Evolutionary conservation across 805 yeast genomes (phyloP), one percentile per base, ranked within the genome.

Genomic region (Cyberlindnera xylosilytica): DNA sequence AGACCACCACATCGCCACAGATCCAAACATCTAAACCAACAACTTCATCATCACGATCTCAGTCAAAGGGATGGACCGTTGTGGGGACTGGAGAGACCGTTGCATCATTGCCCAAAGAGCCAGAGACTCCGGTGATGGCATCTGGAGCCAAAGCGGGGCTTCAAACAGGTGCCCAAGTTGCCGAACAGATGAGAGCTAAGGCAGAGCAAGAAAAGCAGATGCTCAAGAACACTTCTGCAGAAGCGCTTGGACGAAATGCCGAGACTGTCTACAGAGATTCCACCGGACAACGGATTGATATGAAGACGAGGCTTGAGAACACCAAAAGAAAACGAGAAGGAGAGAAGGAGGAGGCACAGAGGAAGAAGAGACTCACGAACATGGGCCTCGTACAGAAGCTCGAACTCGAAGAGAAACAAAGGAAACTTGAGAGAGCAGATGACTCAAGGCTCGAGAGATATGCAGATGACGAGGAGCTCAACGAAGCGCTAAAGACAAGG

Each of bases 261-360:
- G 58, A 62, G 31, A 79, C 84, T 0, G 65, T 78, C 0, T 75
- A 73, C 52, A 73, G 93, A 68, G 91, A 85, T 55, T 63, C 73
- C 2, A 56, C 70, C 1, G 95, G 95, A 15, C 64, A 74, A 24
- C 68, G 65, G 17, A 63, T 82, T 3, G 73, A 77, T 47, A 58
- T 73, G 37, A 57, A 62, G 18, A 50, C 47, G 30, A 45, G 53
- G 35, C 43, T 57, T 46, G 50, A 58, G 29, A 54, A 62, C 42
- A 51, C 59, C 23, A 36, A 50, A 38, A 51, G 59, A 31, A 60
- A 58, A 20, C 57, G 55, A 42, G 50, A 53, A 41, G 43, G 56
- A 28, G 60, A 57, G 31, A 63, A 59, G 38, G 43, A 42, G 18
- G 58, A 56, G 47, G 57, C 58, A 53, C 58, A 51, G 36, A 47